Evolutionary conservation across 2,329 filamentous ascomycete species (phyloP).

Genomic region (Sarocladium brachiariae): DNA sequence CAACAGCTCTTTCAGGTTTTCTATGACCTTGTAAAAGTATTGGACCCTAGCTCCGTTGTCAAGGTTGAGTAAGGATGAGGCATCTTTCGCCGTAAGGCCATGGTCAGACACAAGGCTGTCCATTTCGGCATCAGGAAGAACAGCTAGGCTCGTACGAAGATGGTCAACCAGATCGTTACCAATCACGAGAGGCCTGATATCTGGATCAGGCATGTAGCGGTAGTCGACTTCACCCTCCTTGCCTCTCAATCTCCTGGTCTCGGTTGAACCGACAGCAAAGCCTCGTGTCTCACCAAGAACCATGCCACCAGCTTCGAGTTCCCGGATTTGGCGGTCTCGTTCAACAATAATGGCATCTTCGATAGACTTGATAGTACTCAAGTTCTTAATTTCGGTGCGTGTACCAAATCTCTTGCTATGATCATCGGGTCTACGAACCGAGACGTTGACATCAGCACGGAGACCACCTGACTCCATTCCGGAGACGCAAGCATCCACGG

Average conservation of each 20-base stretch:
- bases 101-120: constrained; percentile 55
- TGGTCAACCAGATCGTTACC: constrained; percentile 60
- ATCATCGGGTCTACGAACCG: constrained; percentile 57
- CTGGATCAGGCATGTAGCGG: constrained; percentile 95
- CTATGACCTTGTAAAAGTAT: constrained; percentile 68
- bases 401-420: constrained; percentile 55
- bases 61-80: constrained; percentile 67
- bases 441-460: constrained; percentile 92
- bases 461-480: constrained; percentile 93
- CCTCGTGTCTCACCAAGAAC: constrained; percentile 85
- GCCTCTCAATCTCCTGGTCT: constrained; percentile 74
- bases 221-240: constrained; percentile 98
- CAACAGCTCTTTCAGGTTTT: constrained; percentile 31
- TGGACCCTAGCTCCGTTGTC: constrained; percentile 75
- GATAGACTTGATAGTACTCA: constrained; percentile 90
- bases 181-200: constrained; percentile 74
- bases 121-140: constrained; percentile 65
- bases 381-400: constrained; percentile 93
- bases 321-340: constrained; percentile 75
- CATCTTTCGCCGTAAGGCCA: constrained; percentile 72
- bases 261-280: constrained; percentile 78
- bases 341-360: constrained; percentile 93
- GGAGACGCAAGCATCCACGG: constrained; percentile 77
- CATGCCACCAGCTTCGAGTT: constrained; percentile 67
- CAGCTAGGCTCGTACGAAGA: constrained; percentile 57